phyloP scores from a whole-genome alignment of 225 moss, liverwort and hornwort genomes.

The Bryum argenteum region DNA sequence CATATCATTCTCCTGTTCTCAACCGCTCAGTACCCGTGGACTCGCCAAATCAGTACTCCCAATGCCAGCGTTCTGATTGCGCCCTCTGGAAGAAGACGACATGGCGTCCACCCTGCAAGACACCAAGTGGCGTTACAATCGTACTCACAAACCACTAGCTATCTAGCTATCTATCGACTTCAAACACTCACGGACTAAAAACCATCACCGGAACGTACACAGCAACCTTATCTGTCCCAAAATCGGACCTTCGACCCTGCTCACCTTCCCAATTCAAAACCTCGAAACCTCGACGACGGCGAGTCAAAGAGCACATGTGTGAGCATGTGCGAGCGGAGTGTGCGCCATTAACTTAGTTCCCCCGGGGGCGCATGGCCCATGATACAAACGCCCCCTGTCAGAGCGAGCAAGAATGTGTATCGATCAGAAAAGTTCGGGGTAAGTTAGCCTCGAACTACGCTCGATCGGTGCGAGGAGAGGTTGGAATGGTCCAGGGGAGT shows the following conservation, averaged over 20 bases:
- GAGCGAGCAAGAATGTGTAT: too few species aligned
- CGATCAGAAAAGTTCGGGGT: too few species aligned
- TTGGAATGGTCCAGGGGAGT: slow-evolving; percentile 1
- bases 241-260: slow-evolving; percentile 18
- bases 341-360: slow-evolving; percentile 20
- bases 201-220: slow-evolving; percentile 20
- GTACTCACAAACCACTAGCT: slow-evolving; percentile 12
- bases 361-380: too few species aligned
- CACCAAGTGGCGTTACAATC: slow-evolving; percentile 30
- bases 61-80: slow-evolving; percentile 21
- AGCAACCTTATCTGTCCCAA: background rate
- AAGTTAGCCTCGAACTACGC: too few species aligned
- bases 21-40: background rate
- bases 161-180: slow-evolving; percentile 6
- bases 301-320: slow-evolving; percentile 15
- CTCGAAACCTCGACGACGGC: background rate
- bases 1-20: background rate
- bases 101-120: slow-evolving; percentile 38
- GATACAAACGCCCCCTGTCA: too few species aligned
- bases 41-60: slow-evolving; percentile 7
- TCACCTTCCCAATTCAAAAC: slow-evolving; percentile 19
- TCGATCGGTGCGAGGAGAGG: background rate
- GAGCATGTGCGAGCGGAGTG: slow-evolving; percentile 35
- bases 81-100: slow-evolving; percentile 51
- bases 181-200: background rate